phyloP scores from a whole-genome alignment of 1,284 basidiomycete species.

The Stygiomarasmius scandens region DNA sequence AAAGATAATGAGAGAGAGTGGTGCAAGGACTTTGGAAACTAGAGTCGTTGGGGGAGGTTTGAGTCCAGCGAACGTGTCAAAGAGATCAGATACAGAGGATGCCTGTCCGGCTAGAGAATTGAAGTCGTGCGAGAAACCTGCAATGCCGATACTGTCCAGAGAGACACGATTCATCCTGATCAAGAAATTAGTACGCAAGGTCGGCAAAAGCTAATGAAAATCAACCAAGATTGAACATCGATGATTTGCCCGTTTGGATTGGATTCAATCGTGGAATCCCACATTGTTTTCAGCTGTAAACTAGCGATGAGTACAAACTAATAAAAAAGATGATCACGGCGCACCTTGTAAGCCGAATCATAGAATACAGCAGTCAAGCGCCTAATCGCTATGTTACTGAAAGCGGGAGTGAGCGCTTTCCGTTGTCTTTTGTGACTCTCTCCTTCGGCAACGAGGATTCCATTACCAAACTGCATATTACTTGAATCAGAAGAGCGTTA shows the following conservation, averaged over 20 bases:
- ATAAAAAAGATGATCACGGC: no score
- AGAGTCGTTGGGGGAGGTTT: conserved; percentile 19
- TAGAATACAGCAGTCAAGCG: conserved; percentile 38
- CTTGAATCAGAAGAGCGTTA: no score
- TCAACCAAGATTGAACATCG: conserved; percentile 59
- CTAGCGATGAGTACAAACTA: no score
- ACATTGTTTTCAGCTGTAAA: conserved; percentile 46
- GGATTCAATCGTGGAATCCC: conserved; percentile 51
- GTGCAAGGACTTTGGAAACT: conserved; percentile 26
- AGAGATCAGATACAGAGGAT: conserved; percentile 46
- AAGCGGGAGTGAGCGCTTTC: conserved; percentile 42
- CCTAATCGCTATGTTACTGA: conserved; percentile 43
- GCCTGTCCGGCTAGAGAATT: conserved; percentile 50
- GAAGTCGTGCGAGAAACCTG: conserved; percentile 61
- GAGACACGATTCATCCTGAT: conserved; percentile 53
- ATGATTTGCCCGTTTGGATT: conserved; percentile 41
- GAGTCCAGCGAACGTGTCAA: conserved; percentile 40
- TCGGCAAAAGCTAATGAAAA: no score
- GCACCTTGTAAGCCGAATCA: conserved; percentile 54
- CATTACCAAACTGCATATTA: conserved; percentile 45
- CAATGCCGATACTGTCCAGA: conserved; percentile 61
- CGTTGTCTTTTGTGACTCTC: conserved; percentile 53
- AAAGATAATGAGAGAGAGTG: conserved; percentile 25
- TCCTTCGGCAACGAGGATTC: conserved; percentile 55
- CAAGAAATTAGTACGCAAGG: conserved; percentile 15